Conservation (phyloP, 2,329 filamentous ascomycete genomes). For the Penicillium fuscoglaucum region DNA sequence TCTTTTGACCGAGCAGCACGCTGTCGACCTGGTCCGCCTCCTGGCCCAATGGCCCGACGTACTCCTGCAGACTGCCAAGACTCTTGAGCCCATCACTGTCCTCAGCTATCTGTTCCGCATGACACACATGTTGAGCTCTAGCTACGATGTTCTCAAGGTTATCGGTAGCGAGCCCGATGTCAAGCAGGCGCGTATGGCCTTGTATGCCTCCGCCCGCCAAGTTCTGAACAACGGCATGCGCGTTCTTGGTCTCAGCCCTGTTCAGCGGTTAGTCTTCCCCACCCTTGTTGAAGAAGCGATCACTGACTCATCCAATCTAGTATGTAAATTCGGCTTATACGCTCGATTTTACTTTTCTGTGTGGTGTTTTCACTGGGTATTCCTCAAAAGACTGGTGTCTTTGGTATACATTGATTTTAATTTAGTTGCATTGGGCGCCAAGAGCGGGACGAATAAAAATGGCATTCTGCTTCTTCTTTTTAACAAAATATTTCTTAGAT, state of each 20-base stretch:
- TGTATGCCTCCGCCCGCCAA: slow-evolving; percentile 63
- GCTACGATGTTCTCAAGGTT: slow-evolving; percentile 64
- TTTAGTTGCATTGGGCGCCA: slow-evolving; percentile 26
- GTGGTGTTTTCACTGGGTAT: slow-evolving; percentile 7
- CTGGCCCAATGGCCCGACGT: slow-evolving; percentile 67
- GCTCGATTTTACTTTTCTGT: not conserved
- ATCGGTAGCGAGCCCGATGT: slow-evolving; percentile 59
- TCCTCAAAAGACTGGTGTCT: slow-evolving; percentile 9
- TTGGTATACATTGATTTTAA: slow-evolving; percentile 17
- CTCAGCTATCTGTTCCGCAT: slow-evolving; percentile 68
- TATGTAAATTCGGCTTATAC: slow-evolving; percentile 27
- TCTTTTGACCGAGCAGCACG: slow-evolving; percentile 62
- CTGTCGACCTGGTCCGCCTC: slow-evolving; percentile 60
- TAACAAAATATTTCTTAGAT: not conserved
- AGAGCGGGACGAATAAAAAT: slow-evolving; percentile 20
- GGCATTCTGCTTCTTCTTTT: slow-evolving; percentile 12
- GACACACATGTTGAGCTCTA: slow-evolving; percentile 61
- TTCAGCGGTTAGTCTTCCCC: slow-evolving; percentile 50
- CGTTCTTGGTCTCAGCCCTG: slow-evolving; percentile 64
- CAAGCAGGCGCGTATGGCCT: slow-evolving; percentile 59
- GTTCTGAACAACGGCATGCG: slow-evolving; percentile 67
- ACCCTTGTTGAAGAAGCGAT: not conserved
- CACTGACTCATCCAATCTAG: slow-evolving; percentile 21
- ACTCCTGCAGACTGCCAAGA: slow-evolving; percentile 62
- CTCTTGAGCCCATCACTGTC: slow-evolving; percentile 66